A percentile compares a stretch with the other conserved stretches of the same genome.
Evolutionary conservation across 306 rosid genomes (phyloP).

Genomic region (Lagenaria siceraria): DNA sequence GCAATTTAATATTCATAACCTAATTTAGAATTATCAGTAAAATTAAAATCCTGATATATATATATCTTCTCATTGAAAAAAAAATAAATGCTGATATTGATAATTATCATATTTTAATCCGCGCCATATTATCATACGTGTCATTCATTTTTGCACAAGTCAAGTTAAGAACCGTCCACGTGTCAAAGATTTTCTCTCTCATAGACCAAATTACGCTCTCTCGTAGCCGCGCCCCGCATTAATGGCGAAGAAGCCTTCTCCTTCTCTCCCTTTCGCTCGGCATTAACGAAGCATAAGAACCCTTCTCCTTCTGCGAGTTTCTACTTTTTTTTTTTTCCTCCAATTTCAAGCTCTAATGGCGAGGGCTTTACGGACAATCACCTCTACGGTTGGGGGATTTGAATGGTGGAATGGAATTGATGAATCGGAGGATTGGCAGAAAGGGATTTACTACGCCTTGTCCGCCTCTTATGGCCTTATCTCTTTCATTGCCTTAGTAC

Average conservation of each 20-base stretch:
- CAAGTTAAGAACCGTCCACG: neutral
- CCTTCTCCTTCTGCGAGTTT: neutral
- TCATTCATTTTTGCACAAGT: neutral
- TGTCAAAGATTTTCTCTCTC: neutral
- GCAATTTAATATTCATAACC: too few species aligned
- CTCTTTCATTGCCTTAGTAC: constrained; percentile 48
- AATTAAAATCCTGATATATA: too few species aligned
- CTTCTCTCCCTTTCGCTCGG: neutral
- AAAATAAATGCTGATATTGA: too few species aligned
- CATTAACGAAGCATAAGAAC: neutral
- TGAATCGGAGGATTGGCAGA: constrained; percentile 23
- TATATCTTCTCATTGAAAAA: too few species aligned
- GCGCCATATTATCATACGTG: neutral
- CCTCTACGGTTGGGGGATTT: constrained; percentile 15
- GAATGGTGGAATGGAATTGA: constrained; percentile 26
- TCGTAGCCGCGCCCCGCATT: neutral
- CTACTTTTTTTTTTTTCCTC: neutral
- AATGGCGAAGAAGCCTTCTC: neutral
- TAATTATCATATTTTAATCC: neutral
- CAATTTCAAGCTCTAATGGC: neutral
- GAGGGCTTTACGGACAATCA: constrained; percentile 1
- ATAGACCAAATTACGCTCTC: neutral
- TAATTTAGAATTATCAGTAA: too few species aligned
- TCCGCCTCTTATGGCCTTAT: constrained; percentile 38
- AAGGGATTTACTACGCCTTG: constrained; percentile 24